Evolutionary conservation across 306 rosid species (phyloP).

Genomic region (Chamaecrista fasciculata): DNA sequence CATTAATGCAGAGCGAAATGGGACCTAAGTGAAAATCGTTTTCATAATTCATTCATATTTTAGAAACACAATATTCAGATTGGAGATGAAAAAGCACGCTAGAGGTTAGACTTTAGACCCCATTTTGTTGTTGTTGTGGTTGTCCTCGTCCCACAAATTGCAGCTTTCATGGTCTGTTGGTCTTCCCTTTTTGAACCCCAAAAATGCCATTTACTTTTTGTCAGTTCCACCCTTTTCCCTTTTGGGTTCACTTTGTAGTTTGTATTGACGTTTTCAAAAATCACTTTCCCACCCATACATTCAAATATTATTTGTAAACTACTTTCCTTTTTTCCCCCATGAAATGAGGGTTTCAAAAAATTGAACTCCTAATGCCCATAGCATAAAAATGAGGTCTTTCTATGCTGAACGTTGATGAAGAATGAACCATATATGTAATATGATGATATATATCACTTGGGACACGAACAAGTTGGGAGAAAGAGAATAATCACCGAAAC

Average conservation of each 20-base stretch:
- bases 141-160: constrained; percentile 5
- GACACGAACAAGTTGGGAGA: not conserved
- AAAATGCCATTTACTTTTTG: not conserved
- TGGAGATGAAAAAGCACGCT: not conserved
- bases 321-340: too few species aligned
- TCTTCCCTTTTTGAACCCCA: not conserved
- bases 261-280: not conserved
- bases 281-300: too few species aligned
- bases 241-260: not conserved
- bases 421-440: not conserved
- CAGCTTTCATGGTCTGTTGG: constrained; percentile 13
- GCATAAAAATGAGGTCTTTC: too few species aligned
- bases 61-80: not conserved
- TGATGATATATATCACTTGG: too few species aligned
- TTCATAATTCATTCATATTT: too few species aligned
- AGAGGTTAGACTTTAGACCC: not conserved
- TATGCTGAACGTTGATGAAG: too few species aligned
- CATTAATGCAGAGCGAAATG: not conserved
- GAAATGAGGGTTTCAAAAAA: too few species aligned
- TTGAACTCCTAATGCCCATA: not conserved
- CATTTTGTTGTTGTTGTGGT: not conserved
- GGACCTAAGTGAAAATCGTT: too few species aligned
- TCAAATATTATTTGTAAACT: too few species aligned
- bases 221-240: not conserved
- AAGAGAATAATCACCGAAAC: not conserved